Conservation (phyloP, 2,329 filamentous ascomycete genomes). For the Talaromyces funiculosus region DNA sequence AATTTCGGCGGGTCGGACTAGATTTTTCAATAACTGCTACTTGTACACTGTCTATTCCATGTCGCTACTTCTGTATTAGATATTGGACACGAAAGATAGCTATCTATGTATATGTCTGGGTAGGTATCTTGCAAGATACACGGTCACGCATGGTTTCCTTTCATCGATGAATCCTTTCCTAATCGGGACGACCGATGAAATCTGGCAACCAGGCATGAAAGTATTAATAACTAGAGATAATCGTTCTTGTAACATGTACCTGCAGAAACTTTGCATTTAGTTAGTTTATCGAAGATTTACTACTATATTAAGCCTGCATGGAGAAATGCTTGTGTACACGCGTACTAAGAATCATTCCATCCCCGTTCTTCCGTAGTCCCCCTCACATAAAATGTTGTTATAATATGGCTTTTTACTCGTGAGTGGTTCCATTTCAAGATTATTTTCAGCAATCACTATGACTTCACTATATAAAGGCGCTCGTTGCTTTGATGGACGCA, state of each 20-base stretch:
- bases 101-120: neutral
- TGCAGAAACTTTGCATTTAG: too few species aligned
- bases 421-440: neutral
- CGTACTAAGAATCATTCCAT: neutral
- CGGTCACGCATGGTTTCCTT: neutral
- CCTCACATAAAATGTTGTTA: neutral
- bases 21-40: neutral
- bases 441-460: neutral
- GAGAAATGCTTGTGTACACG: neutral
- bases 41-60: neutral
- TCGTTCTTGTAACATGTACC: neutral
- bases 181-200: neutral
- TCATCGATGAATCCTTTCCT: neutral
- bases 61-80: neutral
- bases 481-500: neutral
- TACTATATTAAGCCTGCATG: too few species aligned
- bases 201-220: neutral
- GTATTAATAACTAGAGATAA: too few species aligned
- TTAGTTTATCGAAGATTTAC: too few species aligned
- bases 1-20: neutral
- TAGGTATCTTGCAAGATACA: neutral
- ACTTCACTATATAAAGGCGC: neutral
- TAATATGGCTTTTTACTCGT: neutral
- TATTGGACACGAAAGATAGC: neutral
- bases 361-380: neutral